A percentile compares a stretch with the other conserved stretches of the same genome.
phyloP scores from a whole-genome alignment of 1,284 basidiomycete genomes.

The Wallemia ichthyophaga region DNA sequence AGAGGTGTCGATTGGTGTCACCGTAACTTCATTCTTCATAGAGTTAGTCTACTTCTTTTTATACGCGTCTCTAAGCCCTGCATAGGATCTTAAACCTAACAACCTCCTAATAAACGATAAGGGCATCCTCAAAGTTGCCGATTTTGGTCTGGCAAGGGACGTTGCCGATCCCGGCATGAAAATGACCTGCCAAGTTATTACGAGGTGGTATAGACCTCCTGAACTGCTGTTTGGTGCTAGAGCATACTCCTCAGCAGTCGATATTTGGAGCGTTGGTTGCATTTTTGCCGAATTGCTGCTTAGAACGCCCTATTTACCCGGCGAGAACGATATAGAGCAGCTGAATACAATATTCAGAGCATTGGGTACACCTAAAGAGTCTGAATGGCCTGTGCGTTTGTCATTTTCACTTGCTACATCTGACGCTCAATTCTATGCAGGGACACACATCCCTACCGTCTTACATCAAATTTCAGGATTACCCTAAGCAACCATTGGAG shows the following conservation, averaged over 20 bases:
- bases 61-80: not conserved
- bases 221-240: conserved; percentile 66
- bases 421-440: conserved; percentile 18
- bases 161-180: conserved; percentile 70
- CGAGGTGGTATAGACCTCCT: conserved; percentile 89
- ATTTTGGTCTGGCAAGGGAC: conserved; percentile 94
- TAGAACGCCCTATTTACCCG: conserved; percentile 69
- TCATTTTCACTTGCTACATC: not conserved
- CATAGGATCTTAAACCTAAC: conserved; percentile 87
- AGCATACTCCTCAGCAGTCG: conserved; percentile 61
- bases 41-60: conserved; percentile 24
- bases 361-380: conserved; percentile 75
- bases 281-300: conserved; percentile 91
- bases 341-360: conserved; percentile 79
- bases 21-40: conserved; percentile 68
- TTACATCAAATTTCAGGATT: conserved; percentile 51
- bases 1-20: conserved; percentile 93
- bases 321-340: conserved; percentile 86
- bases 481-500: conserved; percentile 48
- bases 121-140: conserved; percentile 84
- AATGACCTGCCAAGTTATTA: conserved; percentile 97
- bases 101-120: conserved; percentile 78
- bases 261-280: conserved; percentile 82
- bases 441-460: conserved; percentile 69
- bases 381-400: conserved; percentile 69